phyloP scores from a whole-genome alignment of 2,329 filamentous ascomycete species.

The Elsinoe fawcettii region DNA sequence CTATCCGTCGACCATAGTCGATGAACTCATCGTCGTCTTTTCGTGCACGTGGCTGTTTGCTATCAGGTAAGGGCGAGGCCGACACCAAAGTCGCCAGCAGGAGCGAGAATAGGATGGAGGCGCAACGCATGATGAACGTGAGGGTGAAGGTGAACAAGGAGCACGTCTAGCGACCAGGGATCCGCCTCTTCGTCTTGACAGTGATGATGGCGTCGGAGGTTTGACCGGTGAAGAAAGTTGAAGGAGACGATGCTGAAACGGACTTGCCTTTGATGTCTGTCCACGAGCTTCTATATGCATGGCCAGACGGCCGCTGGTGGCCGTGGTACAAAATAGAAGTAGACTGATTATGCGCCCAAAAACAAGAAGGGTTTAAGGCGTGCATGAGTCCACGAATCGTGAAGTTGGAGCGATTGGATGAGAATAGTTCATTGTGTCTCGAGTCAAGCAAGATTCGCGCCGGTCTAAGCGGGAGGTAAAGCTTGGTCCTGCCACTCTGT shows the following conservation, averaged over 20 bases:
- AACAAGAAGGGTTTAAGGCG: background rate
- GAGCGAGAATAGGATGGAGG: background rate
- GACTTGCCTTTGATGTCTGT: conserved; percentile 12
- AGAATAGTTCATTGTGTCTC: conserved; percentile 11
- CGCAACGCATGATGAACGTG: conserved; percentile 13
- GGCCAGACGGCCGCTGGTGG: background rate
- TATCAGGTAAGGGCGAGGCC: background rate
- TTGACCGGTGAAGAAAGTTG: background rate
- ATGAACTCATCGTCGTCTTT: conserved; percentile 8
- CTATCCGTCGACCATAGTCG: conserved; percentile 13
- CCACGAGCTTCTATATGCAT: conserved; percentile 12
- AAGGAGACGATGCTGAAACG: conserved; percentile 10
- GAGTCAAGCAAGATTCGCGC: conserved; percentile 13
- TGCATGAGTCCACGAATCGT: conserved; percentile 7
- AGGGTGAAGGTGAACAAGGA: conserved; percentile 1
- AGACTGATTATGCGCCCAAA: conserved; percentile 6
- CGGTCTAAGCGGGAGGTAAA: conserved; percentile 4
- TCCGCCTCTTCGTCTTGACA: background rate
- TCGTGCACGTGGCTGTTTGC: background rate
- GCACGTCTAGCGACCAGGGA: background rate
- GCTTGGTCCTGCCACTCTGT: conserved; percentile 12
- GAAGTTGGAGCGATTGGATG: conserved; percentile 9
- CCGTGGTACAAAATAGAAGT: conserved; percentile 14
- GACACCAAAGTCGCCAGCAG: conserved; percentile 3
- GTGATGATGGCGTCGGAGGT: background rate